Base-by-base conservation (phyloP, 2,329 filamentous ascomycete genomes). In the Coniochaeta pulveracea region DNA sequence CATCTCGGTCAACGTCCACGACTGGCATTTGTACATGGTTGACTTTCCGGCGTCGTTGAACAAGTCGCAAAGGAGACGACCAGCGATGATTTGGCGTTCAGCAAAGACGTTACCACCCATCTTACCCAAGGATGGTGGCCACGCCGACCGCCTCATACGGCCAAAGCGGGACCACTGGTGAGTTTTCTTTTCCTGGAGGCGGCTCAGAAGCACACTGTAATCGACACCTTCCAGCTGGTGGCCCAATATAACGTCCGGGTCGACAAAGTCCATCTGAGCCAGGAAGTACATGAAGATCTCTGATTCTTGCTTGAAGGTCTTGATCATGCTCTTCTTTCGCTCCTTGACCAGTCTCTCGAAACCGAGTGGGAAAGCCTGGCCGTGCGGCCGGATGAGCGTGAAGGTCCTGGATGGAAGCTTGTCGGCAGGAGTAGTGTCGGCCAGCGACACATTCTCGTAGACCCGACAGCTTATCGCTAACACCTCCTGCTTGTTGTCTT, bases 1-100 rank as follows among this genome's bases (percentile, higher is more conserved):
- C 88, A 98, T 98, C 56, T 98, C 91, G 2, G 89, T 93, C 55
- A 98, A 67, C 55, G 83, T 94, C 91, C 91, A 98, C 3, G 88
- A 93, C 56, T 95, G 89, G 55, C 91, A 98, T 60, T 93, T 94
- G 47, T 74, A 79, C 89, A 96, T 96, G 43, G 86, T 74, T 9
- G 89, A 95, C 64, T 95, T 96, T 55, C 91, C 91, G 50, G 93
- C 84, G 46, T 98, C 91, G 53, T 98, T 98, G 37, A 81, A 86
- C 38, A 96, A 66, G 60, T 98, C 91, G 54, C 91, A 96, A 36
- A 96, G 72, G 39, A 98, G 64, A 46, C 91, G 80, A 25, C 91
- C 91, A 40, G 88, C 75, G 43, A 94, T 80, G 36, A 98, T 59
- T 50, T 94, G 85, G 38, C 89, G 79, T 55, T 98, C 91, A 2